Evolutionary conservation across 2,329 filamentous ascomycete species (phyloP).

Genomic region (Trichocomaceae sp.): DNA sequence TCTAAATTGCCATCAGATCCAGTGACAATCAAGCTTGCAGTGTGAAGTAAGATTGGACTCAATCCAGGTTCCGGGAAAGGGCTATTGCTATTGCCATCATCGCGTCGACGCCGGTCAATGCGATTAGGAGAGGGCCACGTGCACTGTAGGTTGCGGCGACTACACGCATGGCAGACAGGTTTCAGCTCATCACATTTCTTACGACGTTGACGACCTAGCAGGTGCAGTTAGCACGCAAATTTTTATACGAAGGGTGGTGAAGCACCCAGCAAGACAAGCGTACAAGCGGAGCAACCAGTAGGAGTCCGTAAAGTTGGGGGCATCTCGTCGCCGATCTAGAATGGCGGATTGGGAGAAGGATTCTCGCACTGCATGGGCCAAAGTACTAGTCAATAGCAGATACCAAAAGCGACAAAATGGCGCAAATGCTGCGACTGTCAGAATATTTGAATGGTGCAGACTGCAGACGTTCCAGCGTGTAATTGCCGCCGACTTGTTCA

Average conservation of each 20-base stretch:
- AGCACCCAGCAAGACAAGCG: neutral
- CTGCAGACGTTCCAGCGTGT: too few species aligned
- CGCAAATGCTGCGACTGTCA: neutral
- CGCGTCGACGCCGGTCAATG: neutral
- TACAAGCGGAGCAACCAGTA: neutral
- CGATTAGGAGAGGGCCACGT: conserved; percentile 24
- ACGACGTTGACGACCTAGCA: neutral
- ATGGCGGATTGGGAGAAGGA: neutral
- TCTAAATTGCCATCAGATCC: neutral
- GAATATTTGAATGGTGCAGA: too few species aligned
- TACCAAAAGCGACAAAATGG: too few species aligned
- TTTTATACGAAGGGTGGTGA: neutral
- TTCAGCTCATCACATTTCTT: conserved; percentile 1
- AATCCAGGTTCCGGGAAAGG: neutral
- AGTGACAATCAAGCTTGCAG: neutral
- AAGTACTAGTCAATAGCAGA: too few species aligned
- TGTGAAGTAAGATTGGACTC: neutral
- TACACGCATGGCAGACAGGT: neutral
- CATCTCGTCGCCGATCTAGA: neutral
- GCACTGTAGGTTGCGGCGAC: neutral
- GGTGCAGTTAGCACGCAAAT: neutral
- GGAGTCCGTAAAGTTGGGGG: neutral
- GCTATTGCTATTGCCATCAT: neutral
- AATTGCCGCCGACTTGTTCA: too few species aligned
- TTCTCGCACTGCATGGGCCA: neutral